A percentile compares a stretch with the other conserved stretches of the same genome.
Evolutionary conservation across 768 basidiomycete species (phyloP).

Genomic region (Crepidotus variabilis): DNA sequence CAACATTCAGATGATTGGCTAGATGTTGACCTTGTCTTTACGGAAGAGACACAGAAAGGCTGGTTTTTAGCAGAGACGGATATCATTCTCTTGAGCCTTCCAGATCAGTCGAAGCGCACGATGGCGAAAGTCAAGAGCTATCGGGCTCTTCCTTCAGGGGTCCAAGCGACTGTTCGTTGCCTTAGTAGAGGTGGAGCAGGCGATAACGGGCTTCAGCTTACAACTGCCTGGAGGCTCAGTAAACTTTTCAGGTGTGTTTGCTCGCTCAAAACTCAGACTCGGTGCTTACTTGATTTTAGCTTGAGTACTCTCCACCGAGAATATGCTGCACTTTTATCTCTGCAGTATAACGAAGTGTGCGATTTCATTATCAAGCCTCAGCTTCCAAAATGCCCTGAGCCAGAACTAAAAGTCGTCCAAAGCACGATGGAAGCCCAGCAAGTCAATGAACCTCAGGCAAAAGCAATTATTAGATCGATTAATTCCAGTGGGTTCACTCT

Average conservation of each 20-base stretch:
- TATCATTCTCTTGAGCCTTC: conserved; percentile 72
- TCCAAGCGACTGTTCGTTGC: conserved; percentile 60
- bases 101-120: conserved; percentile 45
- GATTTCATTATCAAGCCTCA: conserved; percentile 67
- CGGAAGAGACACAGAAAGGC: conserved; percentile 55
- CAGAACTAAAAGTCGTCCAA: conserved; percentile 50
- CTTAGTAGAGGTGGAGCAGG: conserved; percentile 30
- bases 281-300: conserved; percentile 38
- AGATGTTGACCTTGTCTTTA: conserved; percentile 69
- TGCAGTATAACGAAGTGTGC: conserved; percentile 79
- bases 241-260: conserved; percentile 76
- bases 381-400: conserved; percentile 41
- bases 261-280: neutral
- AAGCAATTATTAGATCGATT: conserved; percentile 77
- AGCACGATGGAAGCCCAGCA: conserved; percentile 65
- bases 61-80: conserved; percentile 83
- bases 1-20: conserved; percentile 79
- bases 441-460: conserved; percentile 93
- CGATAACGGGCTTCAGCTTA: conserved; percentile 62
- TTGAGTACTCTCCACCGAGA: conserved; percentile 90
- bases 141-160: conserved; percentile 33
- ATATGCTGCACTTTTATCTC: conserved; percentile 79
- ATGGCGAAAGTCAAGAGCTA: conserved; percentile 63
- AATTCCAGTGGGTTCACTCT: conserved; percentile 75
- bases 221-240: conserved; percentile 67